Percentiles rank a stretch among this genome's conserved stretches.
Evolutionary conservation across 495 filamentous ascomycete species (phyloP).

Genomic region (Lindgomyces ingoldianus): DNA sequence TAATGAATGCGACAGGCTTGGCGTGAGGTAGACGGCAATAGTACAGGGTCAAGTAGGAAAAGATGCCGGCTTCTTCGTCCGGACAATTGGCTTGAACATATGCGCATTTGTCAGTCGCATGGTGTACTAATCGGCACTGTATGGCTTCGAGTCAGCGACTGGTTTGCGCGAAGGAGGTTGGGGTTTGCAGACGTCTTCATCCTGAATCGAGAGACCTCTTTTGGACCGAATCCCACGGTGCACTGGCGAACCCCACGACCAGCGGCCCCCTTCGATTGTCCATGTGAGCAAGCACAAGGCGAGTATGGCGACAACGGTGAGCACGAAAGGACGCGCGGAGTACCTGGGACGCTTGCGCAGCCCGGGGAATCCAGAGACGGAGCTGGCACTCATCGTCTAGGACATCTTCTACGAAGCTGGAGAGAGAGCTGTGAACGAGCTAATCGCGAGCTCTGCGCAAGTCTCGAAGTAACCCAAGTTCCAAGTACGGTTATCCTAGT

Average conservation of each 20-base stretch:
- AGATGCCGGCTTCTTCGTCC: constrained; percentile 85
- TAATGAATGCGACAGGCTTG: constrained; percentile 73
- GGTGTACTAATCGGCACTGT: constrained; percentile 80
- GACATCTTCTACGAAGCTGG: constrained; percentile 8
- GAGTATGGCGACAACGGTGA: constrained; percentile 39
- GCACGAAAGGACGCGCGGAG: constrained; percentile 44
- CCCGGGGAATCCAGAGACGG: background rate
- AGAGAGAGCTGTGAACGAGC: background rate
- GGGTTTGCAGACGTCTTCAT: constrained; percentile 28
- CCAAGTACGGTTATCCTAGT: background rate
- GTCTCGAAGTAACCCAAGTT: background rate
- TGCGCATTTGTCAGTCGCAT: constrained; percentile 76
- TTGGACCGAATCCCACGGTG: background rate
- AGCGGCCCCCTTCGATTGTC: background rate
- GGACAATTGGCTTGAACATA: constrained; percentile 80
- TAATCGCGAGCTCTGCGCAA: background rate
- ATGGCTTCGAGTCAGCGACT: background rate
- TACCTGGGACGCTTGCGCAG: constrained; percentile 27
- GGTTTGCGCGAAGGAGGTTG: background rate
- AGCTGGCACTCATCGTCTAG: constrained; percentile 18
- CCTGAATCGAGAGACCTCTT: constrained; percentile 9
- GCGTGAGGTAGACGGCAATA: constrained; percentile 75
- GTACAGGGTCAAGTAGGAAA: constrained; percentile 88
- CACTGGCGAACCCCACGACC: background rate
- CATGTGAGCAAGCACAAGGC: constrained; percentile 30